A percentile compares a stretch with the other conserved stretches of the same genome.
phyloP scores from a whole-genome alignment of 805 yeast species.

The Maudiozyma saulgeensis region DNA sequence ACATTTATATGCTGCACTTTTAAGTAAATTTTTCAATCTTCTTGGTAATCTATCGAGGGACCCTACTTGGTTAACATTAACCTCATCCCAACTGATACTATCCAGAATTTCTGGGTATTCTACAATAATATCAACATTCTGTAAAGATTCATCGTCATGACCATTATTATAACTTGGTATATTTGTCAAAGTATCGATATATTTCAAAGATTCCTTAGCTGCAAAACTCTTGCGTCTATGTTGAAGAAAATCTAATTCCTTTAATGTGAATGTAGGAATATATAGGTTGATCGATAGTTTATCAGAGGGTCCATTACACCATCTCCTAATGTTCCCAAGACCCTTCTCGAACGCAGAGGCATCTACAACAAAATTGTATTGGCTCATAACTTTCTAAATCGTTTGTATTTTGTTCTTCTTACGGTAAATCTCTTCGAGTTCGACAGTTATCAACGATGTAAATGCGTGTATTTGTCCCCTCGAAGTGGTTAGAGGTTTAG shows the following conservation, averaged over 20 bases:
- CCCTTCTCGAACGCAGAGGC: slow-evolving; percentile 63
- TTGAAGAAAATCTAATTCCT: slow-evolving; percentile 49
- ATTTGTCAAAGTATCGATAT: slow-evolving; percentile 38
- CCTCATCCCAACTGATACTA: slow-evolving; percentile 20
- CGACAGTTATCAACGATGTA: too few relatives aligned
- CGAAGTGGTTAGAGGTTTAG: too few relatives aligned
- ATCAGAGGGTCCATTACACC: slow-evolving; percentile 34
- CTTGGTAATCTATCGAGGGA: slow-evolving; percentile 35
- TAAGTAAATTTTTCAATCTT: slow-evolving; percentile 43
- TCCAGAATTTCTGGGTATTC: slow-evolving; percentile 40
- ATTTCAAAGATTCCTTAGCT: slow-evolving; percentile 54
- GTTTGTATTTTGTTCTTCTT: background rate
- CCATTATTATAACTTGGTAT: background rate
- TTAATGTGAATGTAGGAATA: slow-evolving; percentile 44
- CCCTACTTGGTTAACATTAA: slow-evolving; percentile 7
- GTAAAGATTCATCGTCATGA: slow-evolving; percentile 3
- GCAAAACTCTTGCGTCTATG: slow-evolving; percentile 49
- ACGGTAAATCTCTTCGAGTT: background rate
- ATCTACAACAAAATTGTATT: slow-evolving; percentile 45
- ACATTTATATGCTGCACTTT: slow-evolving; percentile 49
- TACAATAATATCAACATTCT: slow-evolving; percentile 24
- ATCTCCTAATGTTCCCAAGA: slow-evolving; percentile 54
- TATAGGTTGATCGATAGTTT: slow-evolving; percentile 33
- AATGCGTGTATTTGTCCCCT: too few relatives aligned
- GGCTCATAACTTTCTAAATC: background rate